Conservation (phyloP, 176 grass and related monocot genomes). For the Tuctoria greenei region DNA sequence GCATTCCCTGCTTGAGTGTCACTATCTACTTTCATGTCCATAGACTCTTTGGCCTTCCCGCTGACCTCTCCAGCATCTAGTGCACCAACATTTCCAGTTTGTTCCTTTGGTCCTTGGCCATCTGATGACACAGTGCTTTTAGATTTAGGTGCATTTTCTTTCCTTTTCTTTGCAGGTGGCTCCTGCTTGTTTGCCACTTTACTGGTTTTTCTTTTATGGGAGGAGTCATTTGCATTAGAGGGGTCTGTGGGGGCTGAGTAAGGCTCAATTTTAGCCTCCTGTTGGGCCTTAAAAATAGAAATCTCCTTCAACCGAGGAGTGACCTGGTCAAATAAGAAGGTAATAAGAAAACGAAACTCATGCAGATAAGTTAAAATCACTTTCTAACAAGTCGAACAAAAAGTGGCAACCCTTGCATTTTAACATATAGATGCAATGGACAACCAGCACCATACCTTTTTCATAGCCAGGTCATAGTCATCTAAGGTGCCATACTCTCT, state of each 20-base stretch:
- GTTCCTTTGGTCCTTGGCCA: constrained; percentile 38
- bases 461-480: constrained; percentile 86
- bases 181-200: constrained; percentile 57
- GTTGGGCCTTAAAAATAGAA: constrained; percentile 68
- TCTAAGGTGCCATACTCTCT: constrained; percentile 86
- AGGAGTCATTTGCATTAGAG: constrained; percentile 49
- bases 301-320: constrained; percentile 79
- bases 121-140: constrained; percentile 34
- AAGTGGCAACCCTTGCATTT: not conserved
- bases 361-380: constrained; percentile 2
- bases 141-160: constrained; percentile 53
- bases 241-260: constrained; percentile 41
- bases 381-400: not conserved
- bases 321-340: constrained; percentile 52
- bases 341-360: not conserved
- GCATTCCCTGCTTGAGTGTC: constrained; percentile 31
- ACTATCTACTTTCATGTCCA: constrained; percentile 18
- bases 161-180: constrained; percentile 76
- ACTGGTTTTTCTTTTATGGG: constrained; percentile 76
- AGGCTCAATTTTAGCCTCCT: constrained; percentile 64
- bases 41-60: constrained; percentile 20
- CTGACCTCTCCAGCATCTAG: constrained; percentile 40
- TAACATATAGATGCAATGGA: not conserved
- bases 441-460: constrained; percentile 56
- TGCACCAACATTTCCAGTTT: constrained; percentile 29